A percentile compares a stretch with the other conserved stretches of the same genome.
phyloP scores from a whole-genome alignment of 1,139 yeast species.

The Spencermartinsiella ligniputridi region DNA sequence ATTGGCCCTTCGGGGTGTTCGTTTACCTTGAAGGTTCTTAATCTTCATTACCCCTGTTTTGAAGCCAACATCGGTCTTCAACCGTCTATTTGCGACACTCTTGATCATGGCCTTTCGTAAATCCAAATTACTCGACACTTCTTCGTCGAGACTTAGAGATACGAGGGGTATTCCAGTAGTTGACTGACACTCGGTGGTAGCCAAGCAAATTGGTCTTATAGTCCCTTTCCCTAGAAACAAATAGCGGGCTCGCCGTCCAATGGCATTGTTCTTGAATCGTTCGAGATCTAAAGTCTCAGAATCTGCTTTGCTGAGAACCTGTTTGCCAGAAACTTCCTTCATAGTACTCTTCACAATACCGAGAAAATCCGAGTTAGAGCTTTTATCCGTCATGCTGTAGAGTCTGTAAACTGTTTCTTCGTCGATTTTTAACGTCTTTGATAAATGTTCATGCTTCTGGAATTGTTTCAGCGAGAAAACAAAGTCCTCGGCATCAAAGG shows the following conservation, averaged over 20 bases:
- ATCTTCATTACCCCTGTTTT: slow-evolving; percentile 3
- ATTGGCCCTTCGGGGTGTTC: background rate
- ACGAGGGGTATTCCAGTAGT: slow-evolving; percentile 24
- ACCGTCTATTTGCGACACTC: slow-evolving; percentile 18
- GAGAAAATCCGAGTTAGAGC: slow-evolving; percentile 47
- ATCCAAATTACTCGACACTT: slow-evolving; percentile 14
- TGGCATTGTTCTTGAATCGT: slow-evolving; percentile 39
- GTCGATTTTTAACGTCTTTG: slow-evolving; percentile 57
- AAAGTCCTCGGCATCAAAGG: slow-evolving; percentile 68
- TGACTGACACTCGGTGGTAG: slow-evolving; percentile 8
- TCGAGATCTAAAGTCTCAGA: slow-evolving; percentile 51
- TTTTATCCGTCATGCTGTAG: slow-evolving; percentile 55
- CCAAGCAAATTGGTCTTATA: slow-evolving; percentile 13
- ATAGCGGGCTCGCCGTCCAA: slow-evolving; percentile 45
- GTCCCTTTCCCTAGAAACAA: slow-evolving; percentile 48
- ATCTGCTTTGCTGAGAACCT: slow-evolving; percentile 41
- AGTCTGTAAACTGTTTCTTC: slow-evolving; percentile 57
- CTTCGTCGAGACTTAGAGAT: slow-evolving; percentile 19
- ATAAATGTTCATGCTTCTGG: slow-evolving; percentile 62
- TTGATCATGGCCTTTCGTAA: slow-evolving; percentile 22
- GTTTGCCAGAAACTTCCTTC: slow-evolving; percentile 54
- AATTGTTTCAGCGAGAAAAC: slow-evolving; percentile 58
- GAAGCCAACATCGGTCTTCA: slow-evolving; percentile 15
- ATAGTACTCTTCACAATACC: slow-evolving; percentile 71
- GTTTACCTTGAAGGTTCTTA: slow-evolving; percentile 3